Base-by-base conservation (phyloP, 805 yeast species). In the Vanderwaltozyma tropicalis region DNA sequence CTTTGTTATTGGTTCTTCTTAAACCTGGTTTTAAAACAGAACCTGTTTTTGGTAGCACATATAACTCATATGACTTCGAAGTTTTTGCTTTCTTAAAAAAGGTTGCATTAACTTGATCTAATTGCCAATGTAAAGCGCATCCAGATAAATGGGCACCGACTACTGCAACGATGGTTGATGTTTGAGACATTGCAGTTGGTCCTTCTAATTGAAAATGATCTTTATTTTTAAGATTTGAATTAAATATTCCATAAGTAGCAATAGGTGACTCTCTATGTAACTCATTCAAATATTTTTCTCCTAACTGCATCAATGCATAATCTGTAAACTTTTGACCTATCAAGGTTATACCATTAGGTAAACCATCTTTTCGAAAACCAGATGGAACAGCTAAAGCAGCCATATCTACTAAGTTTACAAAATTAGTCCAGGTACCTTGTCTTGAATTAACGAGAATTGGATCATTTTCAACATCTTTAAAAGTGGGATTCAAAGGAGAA, bases 371-470 rank as follows among this genome's bases (percentile, higher is more conserved):
- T 55, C 88, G 71, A 72, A 86, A 89, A 2, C 95, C 96, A 18
- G 80, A 82, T 19, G 98, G 97, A 39, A 89, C 70, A 0, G 97
- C 86, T 50, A 89, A 67, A 1, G 95, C 97, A 27, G 94, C 80
- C 67, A 88, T 62, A 55, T 89, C 97, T 3, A 96, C 95, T 57
- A 89, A 71, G 59, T 92, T 89, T 50, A 85, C 96, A 59, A 92
- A 92, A 64, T 89, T 89, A 22, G 97, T 89, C 80, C 95, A 89
- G n/a, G 96, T 87, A 24, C 98, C 98, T 65, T 92, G 98, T 53
- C 70, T 69, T 5, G 96, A 84, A 67, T 89, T 89, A 50, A 87
- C 75, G 32, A 67, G 59, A 22, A 92, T 68, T 4, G 97, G 97
- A 56, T 88, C 95, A 7, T 68, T 63, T 42, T 67, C 74, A 19